phyloP scores from a whole-genome alignment of 2,329 filamentous ascomycete species.

The Trichophyton benhamiae region DNA sequence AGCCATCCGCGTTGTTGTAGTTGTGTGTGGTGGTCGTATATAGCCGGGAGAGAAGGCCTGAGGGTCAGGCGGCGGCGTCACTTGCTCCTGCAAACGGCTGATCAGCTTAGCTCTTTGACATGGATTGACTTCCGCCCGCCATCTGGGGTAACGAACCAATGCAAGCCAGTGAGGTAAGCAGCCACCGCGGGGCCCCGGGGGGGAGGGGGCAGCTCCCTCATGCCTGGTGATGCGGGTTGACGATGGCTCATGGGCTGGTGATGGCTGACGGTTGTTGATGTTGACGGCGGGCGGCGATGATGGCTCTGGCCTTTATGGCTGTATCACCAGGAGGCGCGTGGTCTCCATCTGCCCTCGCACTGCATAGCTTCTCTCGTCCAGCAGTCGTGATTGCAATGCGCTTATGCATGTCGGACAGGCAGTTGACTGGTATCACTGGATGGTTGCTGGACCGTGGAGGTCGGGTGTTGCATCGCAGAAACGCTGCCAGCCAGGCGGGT shows the following conservation, averaged over 20 bases:
- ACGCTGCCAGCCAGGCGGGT: not conserved
- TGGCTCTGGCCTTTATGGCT: not conserved
- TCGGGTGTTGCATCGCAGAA: not conserved
- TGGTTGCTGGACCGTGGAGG: not conserved
- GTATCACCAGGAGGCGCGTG: not conserved
- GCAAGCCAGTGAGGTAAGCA: not conserved
- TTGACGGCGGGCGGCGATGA: not conserved
- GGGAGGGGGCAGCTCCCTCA: not conserved
- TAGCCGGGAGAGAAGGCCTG: not conserved
- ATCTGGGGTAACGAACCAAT: not conserved
- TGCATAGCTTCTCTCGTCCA: not conserved
- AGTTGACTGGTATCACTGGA: not conserved
- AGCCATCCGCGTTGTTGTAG: not conserved
- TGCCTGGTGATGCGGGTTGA: not conserved
- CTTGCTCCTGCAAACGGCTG: constrained; percentile 2
- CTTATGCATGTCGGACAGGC: not conserved
- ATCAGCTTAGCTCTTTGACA: not conserved
- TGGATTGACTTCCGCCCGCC: not conserved
- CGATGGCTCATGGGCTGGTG: not conserved
- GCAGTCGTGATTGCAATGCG: not conserved
- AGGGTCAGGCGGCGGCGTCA: not conserved
- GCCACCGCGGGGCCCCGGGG: not conserved
- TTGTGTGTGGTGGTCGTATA: not conserved
- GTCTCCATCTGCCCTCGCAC: not conserved
- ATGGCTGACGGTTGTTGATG: not conserved